Conservation (phyloP, 352 stramenopile genomes). For the Phytophthora idaei region DNA sequence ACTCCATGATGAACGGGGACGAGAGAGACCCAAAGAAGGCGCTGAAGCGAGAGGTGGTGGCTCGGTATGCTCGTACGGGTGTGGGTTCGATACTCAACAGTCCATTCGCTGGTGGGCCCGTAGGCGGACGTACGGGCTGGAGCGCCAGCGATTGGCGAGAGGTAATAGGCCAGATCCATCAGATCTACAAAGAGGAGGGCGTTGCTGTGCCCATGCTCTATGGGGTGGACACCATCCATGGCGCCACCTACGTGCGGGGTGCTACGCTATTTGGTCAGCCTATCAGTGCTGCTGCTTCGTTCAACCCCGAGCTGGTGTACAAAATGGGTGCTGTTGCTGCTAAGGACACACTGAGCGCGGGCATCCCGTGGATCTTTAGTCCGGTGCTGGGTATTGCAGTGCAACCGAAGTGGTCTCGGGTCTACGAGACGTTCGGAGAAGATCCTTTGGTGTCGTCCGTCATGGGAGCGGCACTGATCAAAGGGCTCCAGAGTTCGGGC, state of each 20-base stretch:
- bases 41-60: conserved; percentile 55
- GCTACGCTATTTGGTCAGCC: conserved; percentile 87
- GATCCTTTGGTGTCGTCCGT: conserved; percentile 77
- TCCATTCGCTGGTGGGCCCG: conserved; percentile 54
- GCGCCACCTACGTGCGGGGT: conserved; percentile 87
- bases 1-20: conserved; percentile 76
- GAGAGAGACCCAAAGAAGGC: conserved; percentile 49
- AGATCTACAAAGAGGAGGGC: conserved; percentile 64
- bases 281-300: conserved; percentile 89
- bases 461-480: conserved; percentile 76
- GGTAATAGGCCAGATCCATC: conserved; percentile 75
- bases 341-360: conserved; percentile 86
- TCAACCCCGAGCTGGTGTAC: conserved; percentile 81
- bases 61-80: conserved; percentile 68
- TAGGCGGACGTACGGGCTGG: conserved; percentile 61
- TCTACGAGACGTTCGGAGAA: conserved; percentile 95
- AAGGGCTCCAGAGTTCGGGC: conserved; percentile 78
- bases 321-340: conserved; percentile 77
- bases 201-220: conserved; percentile 78
- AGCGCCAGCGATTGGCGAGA: conserved; percentile 68
- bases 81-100: conserved; percentile 91
- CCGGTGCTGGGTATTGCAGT: conserved; percentile 86
- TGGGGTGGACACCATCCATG: conserved; percentile 91
- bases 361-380: conserved; percentile 92
- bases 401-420: conserved; percentile 85